Percentiles rank a stretch among this genome's conserved stretches.
Conservation (phyloP, 306 rosid genomes). For the Acacia confusa region DNA sequence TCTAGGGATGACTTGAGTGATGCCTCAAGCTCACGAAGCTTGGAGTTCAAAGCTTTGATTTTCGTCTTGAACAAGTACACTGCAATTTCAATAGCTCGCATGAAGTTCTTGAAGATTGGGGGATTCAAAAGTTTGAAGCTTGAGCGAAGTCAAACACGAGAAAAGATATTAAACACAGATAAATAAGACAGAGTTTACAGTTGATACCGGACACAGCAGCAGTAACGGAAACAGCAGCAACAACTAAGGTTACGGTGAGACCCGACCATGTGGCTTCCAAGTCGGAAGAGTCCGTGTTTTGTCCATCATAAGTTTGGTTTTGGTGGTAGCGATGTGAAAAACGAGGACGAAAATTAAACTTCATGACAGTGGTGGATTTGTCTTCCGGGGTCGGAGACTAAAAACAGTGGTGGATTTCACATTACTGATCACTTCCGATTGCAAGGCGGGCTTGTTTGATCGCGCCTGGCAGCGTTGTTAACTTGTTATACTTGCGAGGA, state of each 20-base stretch:
- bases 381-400: background rate
- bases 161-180: background rate
- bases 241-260: conserved; percentile 38
- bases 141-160: background rate
- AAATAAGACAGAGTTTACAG: background rate
- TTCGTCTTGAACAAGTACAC: conserved; percentile 55
- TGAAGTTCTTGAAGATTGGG: background rate
- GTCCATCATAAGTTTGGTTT: background rate
- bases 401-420: background rate
- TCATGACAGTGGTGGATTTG: background rate
- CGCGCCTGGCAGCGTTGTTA: too few relatives aligned
- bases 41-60: conserved; percentile 52
- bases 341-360: background rate
- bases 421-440: background rate
- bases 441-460: background rate
- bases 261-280: conserved; percentile 38
- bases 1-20: conserved; percentile 59
- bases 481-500: too few relatives aligned
- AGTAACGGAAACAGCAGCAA: conserved; percentile 61
- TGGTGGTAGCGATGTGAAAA: background rate
- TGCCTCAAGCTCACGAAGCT: conserved; percentile 56
- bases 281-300: conserved; percentile 2
- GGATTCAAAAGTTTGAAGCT: background rate
- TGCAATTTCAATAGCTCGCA: conserved; percentile 16
- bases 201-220: conserved; percentile 48